Conservation (phyloP, 306 rosid species). For the Glycyrrhiza uralensis region DNA sequence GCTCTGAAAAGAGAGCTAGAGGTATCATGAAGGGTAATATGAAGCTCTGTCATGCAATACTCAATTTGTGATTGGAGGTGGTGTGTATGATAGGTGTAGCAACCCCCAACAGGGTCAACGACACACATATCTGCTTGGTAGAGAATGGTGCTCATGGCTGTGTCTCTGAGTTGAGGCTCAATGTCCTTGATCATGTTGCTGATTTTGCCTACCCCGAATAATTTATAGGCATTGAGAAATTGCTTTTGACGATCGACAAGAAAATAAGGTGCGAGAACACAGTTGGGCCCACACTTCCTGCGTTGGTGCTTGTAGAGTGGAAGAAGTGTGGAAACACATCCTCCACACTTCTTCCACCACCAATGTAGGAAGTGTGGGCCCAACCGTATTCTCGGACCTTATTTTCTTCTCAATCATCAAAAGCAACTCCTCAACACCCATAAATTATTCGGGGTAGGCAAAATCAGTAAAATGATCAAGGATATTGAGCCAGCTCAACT, state of each 20-base stretch:
- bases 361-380: constrained; percentile 77
- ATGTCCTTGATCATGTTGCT: constrained; percentile 47
- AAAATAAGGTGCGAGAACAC: constrained; percentile 66
- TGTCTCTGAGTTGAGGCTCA: constrained; percentile 11
- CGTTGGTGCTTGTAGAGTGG: constrained; percentile 72
- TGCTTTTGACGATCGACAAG: constrained; percentile 57
- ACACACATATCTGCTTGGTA: constrained; percentile 69
- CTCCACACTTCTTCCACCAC: too few relatives aligned
- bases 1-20: constrained; percentile 46
- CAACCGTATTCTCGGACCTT: constrained; percentile 74
- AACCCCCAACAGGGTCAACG: constrained; percentile 72
- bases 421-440: constrained; percentile 67
- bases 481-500: constrained; percentile 16
- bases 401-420: constrained; percentile 65
- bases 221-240: constrained; percentile 60
- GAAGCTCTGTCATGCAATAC: constrained; percentile 34
- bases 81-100: constrained; percentile 26
- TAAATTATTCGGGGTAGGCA: constrained; percentile 73
- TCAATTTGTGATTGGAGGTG: constrained; percentile 43
- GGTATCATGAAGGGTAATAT: constrained; percentile 51
- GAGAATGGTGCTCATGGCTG: constrained; percentile 54
- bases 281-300: constrained; percentile 65
- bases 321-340: too few relatives aligned
- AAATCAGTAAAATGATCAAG: constrained; percentile 54
- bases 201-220: constrained; percentile 78